Evolutionary conservation across 306 rosid species (phyloP).

Genomic region (Argentina anserina): DNA sequence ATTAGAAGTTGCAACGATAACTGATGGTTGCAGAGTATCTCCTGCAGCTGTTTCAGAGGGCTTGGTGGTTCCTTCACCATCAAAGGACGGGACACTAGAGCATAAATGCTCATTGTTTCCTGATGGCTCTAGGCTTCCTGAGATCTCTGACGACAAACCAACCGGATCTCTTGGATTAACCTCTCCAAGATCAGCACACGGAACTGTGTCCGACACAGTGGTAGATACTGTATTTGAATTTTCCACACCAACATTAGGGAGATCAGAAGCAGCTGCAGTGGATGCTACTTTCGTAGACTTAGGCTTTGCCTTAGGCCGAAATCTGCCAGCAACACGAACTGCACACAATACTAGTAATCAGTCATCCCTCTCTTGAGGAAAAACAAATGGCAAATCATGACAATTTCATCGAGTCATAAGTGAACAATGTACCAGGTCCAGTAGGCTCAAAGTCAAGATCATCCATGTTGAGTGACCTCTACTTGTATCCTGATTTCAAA

Average conservation of each 20-base stretch:
- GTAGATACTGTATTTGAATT: slow-evolving; percentile 18
- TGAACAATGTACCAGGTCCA: background rate
- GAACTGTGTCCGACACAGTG: slow-evolving; percentile 27
- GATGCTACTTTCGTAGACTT: slow-evolving; percentile 37
- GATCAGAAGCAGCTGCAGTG: slow-evolving; percentile 25
- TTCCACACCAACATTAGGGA: slow-evolving; percentile 21
- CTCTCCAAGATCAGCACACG: slow-evolving; percentile 27
- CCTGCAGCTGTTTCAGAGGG: slow-evolving; percentile 35
- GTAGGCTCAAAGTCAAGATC: slow-evolving; percentile 38
- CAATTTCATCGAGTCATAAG: background rate
- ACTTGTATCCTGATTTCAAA: background rate
- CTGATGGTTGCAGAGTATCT: slow-evolving; percentile 28
- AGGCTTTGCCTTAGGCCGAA: slow-evolving; percentile 59
- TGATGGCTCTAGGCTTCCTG: slow-evolving; percentile 16
- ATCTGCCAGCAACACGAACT: slow-evolving; percentile 38
- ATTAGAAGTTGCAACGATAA: slow-evolving; percentile 22
- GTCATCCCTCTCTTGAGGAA: slow-evolving; percentile 15
- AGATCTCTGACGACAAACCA: slow-evolving; percentile 25
- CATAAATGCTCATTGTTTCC: slow-evolving; percentile 16
- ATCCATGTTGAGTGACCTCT: slow-evolving; percentile 42
- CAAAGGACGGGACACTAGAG: slow-evolving; percentile 27
- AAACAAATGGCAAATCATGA: slow-evolving; percentile 1
- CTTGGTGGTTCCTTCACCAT: slow-evolving; percentile 19
- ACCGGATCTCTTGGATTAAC: slow-evolving; percentile 10
- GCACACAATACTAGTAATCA: slow-evolving; percentile 19